Base-by-base conservation (phyloP, 169 alveolate genomes). In the Theileria luwenshuni region DNA sequence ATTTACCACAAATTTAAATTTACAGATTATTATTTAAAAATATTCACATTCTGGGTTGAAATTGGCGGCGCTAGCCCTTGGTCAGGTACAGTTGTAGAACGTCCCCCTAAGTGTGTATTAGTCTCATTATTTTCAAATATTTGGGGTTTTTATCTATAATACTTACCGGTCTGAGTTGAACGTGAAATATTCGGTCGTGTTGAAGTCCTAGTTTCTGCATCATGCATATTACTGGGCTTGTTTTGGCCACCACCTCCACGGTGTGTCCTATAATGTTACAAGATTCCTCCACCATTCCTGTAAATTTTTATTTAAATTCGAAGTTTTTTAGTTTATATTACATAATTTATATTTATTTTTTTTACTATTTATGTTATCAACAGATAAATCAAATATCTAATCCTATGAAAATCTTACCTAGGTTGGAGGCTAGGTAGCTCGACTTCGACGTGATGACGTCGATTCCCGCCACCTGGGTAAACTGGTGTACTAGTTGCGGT, bases 101-200 rank as follows among this genome's bases (percentile, higher is more conserved):
- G 30, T 79, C 87, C 58, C 87, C 87, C 87, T 79, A 49, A 17
- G 2, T n/a, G 30, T 10, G 1, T 10, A 10, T 38, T 38, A 10
- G n/a, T n/a, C n/a, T n/a, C n/a, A n/a, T n/a, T n/a, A n/a, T n/a
- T n/a, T n/a, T n/a, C n/a, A n/a, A 38, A 38, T 38, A 38, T 38
- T 5, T 38, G 45, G 25, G 33, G 38, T 7, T 43, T 47, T 10
- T 54, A 60, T 10, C 43, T 45, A 38, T 38, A 5, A 21, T 2
- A 79, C 87, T 25, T 62, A 79, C 87, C 69, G 71, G 76, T 30
- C 87, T 62, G 7, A 79, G 74, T 77, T 79, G 87, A 17, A 79
- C 83, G 45, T 79, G 83, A 38, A 83, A 79, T 32, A 72, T 54
- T 13, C 83, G 83, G 60, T 79, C 87, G 51, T 72, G 74, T 38